These are phyloP conservation scores for Fraxinus sp. DNA, from an alignment of 305 asterid genomes.

Conservation along the genomic window DNA sequence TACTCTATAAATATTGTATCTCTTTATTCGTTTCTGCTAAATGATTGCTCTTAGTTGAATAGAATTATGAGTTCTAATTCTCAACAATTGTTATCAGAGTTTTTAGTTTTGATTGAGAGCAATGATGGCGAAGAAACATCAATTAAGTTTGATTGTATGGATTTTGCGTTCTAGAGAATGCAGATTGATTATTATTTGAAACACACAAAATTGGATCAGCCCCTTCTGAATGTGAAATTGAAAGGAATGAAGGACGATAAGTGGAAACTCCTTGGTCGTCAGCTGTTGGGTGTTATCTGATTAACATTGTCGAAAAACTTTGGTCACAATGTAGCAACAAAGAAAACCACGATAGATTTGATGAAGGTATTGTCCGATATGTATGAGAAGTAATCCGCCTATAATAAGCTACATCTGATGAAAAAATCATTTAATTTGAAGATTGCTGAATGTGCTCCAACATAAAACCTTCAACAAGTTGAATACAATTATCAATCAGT, in stretches of 20 bases:
- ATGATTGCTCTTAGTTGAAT: not conserved
- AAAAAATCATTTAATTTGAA: not conserved
- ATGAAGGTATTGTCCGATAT: not conserved
- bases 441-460: not conserved
- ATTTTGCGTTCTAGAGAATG: not conserved
- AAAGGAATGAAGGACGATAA: not conserved
- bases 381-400: not conserved
- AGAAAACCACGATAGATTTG: not conserved
- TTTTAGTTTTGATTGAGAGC: not conserved
- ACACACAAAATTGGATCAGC: not conserved
- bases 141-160: not conserved
- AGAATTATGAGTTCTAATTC: not conserved
- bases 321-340: not conserved
- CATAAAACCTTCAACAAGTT: too few species aligned
- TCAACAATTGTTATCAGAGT: not conserved
- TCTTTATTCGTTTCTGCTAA: too few species aligned
- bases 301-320: not conserved
- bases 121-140: not conserved
- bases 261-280: not conserved
- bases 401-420: not conserved
- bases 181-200: not conserved
- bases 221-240: not conserved
- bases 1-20: too few species aligned
- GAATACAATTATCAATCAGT: too few species aligned
- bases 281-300: not conserved